These are phyloP conservation scores for Fulvia fulva DNA, from an alignment of 2,329 filamentous ascomycete genomes.

Conservation along the genomic window DNA sequence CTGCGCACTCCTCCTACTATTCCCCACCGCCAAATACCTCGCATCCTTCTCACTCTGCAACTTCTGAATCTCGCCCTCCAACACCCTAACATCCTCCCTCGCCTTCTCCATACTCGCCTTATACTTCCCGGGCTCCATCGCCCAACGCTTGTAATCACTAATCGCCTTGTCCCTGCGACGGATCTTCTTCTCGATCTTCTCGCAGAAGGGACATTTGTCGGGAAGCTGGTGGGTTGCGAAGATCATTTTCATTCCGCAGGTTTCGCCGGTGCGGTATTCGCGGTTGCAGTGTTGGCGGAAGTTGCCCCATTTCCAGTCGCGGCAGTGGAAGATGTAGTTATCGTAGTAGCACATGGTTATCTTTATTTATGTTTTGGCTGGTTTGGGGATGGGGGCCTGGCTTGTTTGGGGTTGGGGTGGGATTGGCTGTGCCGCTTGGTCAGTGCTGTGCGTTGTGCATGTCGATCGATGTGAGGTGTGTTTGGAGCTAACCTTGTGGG, in stretches of 20 bases:
- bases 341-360: constrained; percentile 89
- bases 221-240: constrained; percentile 64
- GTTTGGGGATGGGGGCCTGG: constrained; percentile 2
- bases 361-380: background rate
- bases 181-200: constrained; percentile 82
- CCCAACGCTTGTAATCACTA: constrained; percentile 73
- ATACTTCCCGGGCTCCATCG: constrained; percentile 61
- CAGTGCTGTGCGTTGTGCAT: background rate
- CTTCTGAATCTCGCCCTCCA: constrained; percentile 64
- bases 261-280: constrained; percentile 94
- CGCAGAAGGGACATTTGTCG: constrained; percentile 76
- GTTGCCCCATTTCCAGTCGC: constrained; percentile 91
- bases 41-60: constrained; percentile 42
- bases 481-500: background rate
- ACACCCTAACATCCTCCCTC: constrained; percentile 66
- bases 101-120: constrained; percentile 63
- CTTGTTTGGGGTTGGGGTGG: background rate
- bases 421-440: background rate
- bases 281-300: constrained; percentile 91
- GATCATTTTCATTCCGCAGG: constrained; percentile 90
- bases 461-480: background rate
- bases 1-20: constrained; percentile 5
- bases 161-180: constrained; percentile 70
- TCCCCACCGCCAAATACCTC: constrained; percentile 25
- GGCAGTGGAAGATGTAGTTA: constrained; percentile 77